Percentiles rank a stretch among this genome's conserved stretches.
Evolutionary conservation across 768 basidiomycete genomes (phyloP).

Genomic region (Termitomyces sp.): DNA sequence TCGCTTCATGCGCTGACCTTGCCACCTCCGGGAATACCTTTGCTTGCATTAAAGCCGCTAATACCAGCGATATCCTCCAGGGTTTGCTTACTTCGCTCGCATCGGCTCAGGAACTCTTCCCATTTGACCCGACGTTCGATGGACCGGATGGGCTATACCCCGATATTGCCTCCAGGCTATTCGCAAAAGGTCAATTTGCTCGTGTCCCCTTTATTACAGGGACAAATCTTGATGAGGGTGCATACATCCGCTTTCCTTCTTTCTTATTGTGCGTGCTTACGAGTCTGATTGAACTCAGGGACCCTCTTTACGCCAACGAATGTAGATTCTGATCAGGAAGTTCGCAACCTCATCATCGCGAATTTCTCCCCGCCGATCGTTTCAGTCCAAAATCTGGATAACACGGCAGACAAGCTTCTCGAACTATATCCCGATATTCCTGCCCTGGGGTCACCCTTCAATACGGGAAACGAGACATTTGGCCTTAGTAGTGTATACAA

Average conservation of each 20-base stretch:
- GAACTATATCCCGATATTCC: slow-evolving; percentile 37
- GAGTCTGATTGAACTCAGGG: slow-evolving; percentile 15
- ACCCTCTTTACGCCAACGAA: slow-evolving; percentile 21
- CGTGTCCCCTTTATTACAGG: slow-evolving; percentile 39
- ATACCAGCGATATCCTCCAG: slow-evolving; percentile 21
- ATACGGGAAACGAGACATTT: slow-evolving; percentile 38
- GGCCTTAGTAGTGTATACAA: slow-evolving; percentile 34
- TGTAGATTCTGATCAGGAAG: slow-evolving; percentile 18
- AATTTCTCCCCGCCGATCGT: slow-evolving; percentile 22
- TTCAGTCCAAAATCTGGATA: slow-evolving; percentile 8
- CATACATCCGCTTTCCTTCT: background rate
- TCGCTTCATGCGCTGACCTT: slow-evolving; percentile 18
- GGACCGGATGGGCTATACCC: slow-evolving; percentile 32
- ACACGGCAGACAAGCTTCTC: slow-evolving; percentile 18
- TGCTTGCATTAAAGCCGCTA: slow-evolving; percentile 22
- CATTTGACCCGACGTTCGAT: slow-evolving; percentile 35
- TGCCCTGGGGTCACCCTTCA: slow-evolving; percentile 36
- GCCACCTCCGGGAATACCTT: slow-evolving; percentile 26
- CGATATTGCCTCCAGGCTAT: slow-evolving; percentile 28
- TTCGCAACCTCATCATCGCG: slow-evolving; percentile 15
- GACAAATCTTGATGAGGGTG: slow-evolving; percentile 41
- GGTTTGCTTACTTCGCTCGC: slow-evolving; percentile 18
- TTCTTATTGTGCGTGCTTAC: background rate
- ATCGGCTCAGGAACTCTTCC: slow-evolving; percentile 19
- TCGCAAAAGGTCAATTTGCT: slow-evolving; percentile 26